A percentile compares a stretch with the other conserved stretches of the same genome.
These are phyloP conservation scores for Filosporella fistucella DNA, from an alignment of 495 filamentous ascomycete species.

Conservation along the genomic window DNA sequence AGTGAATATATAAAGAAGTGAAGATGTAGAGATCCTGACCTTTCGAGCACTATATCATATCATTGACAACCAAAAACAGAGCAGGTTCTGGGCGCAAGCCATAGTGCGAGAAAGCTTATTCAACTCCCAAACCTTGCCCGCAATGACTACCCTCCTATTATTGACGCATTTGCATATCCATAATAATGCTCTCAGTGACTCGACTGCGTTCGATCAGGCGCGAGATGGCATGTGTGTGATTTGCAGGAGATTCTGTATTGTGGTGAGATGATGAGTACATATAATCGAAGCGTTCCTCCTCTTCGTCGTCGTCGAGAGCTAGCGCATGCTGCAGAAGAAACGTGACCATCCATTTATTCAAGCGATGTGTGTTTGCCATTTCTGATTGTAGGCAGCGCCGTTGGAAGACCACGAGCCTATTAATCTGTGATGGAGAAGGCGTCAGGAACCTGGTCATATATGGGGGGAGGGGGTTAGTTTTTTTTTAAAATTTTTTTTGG, in stretches of 20 bases:
- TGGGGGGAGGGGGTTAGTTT: not conserved
- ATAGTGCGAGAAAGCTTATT: too few relatives aligned
- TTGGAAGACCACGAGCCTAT: conserved; percentile 27
- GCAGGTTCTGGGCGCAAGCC: too few relatives aligned
- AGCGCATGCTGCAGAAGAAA: conserved; percentile 29
- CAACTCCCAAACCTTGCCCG: too few relatives aligned
- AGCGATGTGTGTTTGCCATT: conserved; percentile 18
- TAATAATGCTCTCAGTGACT: conserved; percentile 2
- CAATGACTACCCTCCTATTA: not conserved
- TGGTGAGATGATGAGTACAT: not conserved
- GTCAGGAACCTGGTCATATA: not conserved
- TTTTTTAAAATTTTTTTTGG: not conserved
- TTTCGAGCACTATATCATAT: too few relatives aligned
- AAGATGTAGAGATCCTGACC: too few relatives aligned
- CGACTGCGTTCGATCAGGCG: not conserved
- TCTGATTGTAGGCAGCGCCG: conserved; percentile 24
- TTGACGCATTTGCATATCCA: not conserved
- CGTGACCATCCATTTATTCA: conserved; percentile 29
- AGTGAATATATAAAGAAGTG: too few relatives aligned
- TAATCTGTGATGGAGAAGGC: conserved; percentile 20
- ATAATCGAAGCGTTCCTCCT: not conserved
- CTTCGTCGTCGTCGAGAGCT: conserved; percentile 19
- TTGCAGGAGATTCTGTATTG: not conserved
- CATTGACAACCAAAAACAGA: too few relatives aligned
- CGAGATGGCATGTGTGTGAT: not conserved